A percentile compares a stretch with the other conserved stretches of the same genome.
Conservation (phyloP, 1,284 basidiomycete species). For the Cryptococcus sp. region DNA sequence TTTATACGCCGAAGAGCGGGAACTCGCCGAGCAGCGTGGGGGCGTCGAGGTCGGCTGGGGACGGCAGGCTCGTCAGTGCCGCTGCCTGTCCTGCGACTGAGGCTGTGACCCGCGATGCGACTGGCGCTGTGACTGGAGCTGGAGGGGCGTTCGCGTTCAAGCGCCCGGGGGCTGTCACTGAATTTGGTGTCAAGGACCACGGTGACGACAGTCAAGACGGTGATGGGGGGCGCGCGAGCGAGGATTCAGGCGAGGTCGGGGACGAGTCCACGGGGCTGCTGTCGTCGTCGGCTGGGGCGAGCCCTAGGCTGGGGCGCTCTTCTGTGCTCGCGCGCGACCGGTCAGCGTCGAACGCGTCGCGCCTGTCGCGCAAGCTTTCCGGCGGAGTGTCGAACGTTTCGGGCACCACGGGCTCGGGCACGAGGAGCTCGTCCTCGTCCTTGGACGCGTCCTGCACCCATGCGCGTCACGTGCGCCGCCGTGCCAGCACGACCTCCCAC, state of each 20-base stretch:
- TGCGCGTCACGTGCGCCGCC: too few relatives aligned
- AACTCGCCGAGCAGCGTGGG: slow-evolving; percentile 13
- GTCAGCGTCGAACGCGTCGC: slow-evolving; percentile 6
- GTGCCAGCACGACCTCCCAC: slow-evolving; percentile 8
- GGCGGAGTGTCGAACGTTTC: neutral
- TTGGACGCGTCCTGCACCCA: neutral
- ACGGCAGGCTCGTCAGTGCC: neutral
- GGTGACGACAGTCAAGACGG: too few relatives aligned
- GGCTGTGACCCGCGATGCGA: neutral
- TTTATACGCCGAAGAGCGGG: slow-evolving; percentile 15
- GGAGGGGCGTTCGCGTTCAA: slow-evolving; percentile 9
- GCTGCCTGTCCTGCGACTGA: neutral
- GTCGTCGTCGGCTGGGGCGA: slow-evolving; percentile 1
- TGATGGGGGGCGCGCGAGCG: neutral
- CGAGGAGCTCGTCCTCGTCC: neutral
- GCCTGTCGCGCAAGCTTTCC: neutral
- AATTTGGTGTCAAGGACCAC: slow-evolving; percentile 16
- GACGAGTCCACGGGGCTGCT: slow-evolving; percentile 13
- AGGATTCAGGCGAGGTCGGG: slow-evolving; percentile 10
- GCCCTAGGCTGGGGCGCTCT: slow-evolving; percentile 3
- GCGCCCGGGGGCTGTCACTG: slow-evolving; percentile 3
- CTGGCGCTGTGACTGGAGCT: neutral
- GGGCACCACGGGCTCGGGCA: neutral
- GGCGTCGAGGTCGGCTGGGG: slow-evolving; percentile 5
- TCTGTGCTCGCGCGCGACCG: slow-evolving; percentile 1